phyloP scores from a whole-genome alignment of 495 filamentous ascomycete species.

The Aspergillus haitiensis region DNA sequence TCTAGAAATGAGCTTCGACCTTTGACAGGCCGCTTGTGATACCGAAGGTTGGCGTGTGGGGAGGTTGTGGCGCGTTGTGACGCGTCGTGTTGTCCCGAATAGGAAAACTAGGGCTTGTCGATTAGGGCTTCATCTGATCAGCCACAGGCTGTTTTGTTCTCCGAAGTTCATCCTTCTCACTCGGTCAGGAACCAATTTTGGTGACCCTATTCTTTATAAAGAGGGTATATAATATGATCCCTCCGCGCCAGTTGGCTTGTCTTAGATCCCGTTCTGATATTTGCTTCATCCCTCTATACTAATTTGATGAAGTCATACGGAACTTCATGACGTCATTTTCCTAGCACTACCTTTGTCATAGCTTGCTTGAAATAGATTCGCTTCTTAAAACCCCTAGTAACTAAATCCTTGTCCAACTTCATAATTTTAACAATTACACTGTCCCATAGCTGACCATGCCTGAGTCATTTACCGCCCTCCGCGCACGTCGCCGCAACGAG shows the following conservation, averaged over 20 bases:
- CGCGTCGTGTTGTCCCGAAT: neutral
- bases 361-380: neutral
- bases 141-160: too few species aligned
- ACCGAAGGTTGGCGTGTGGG: neutral
- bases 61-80: neutral
- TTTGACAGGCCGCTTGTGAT: neutral
- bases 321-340: neutral
- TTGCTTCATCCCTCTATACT: too few species aligned
- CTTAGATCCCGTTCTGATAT: too few species aligned
- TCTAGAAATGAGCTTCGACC: neutral
- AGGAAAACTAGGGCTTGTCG: constrained; percentile 1
- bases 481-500: constrained; percentile 52
- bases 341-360: neutral
- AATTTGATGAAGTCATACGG: too few species aligned
- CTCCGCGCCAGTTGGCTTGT: too few species aligned
- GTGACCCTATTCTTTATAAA: too few species aligned
- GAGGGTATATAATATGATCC: too few species aligned
- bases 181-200: too few species aligned
- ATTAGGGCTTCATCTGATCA: neutral
- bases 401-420: neutral
- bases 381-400: neutral
- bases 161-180: too few species aligned
- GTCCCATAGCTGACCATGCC: constrained; percentile 28
- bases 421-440: neutral
- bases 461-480: constrained; percentile 57